phyloP scores from a whole-genome alignment of 306 rosid species.

The Castanea crenata region DNA sequence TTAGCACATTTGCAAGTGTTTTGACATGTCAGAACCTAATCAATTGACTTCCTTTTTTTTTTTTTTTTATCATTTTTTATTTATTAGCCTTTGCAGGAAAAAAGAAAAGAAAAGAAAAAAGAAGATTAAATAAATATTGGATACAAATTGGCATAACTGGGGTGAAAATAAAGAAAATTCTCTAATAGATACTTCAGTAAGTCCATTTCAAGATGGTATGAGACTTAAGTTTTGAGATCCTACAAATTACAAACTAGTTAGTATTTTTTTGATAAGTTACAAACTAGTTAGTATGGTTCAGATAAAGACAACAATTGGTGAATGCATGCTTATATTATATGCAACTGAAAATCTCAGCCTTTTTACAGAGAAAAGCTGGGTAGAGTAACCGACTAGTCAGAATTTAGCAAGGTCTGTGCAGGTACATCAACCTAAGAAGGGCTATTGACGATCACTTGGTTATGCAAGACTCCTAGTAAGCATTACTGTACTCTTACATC shows the following conservation, averaged over 20 bases:
- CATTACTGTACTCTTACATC: neutral
- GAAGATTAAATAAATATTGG: too few relatives aligned
- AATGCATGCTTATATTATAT: neutral
- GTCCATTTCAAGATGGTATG: neutral
- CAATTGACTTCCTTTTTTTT: neutral
- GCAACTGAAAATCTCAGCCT: neutral
- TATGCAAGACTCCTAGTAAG: neutral
- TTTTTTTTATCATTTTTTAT: neutral
- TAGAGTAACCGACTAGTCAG: neutral
- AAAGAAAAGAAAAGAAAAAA: too few relatives aligned
- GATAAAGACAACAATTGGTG: neutral
- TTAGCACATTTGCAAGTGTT: neutral
- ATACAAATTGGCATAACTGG: neutral
- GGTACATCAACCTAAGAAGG: neutral
- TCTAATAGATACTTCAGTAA: neutral
- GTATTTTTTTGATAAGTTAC: neutral
- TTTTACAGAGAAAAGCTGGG: neutral
- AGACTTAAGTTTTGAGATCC: neutral
- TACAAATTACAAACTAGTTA: neutral
- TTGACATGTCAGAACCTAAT: neutral
- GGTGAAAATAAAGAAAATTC: neutral
- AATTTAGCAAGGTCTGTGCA: neutral
- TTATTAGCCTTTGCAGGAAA: neutral
- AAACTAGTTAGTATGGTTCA: neutral
- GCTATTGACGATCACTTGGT: neutral